Percentiles rank a stretch among this genome's conserved stretches.
Conservation (phyloP, 2,329 filamentous ascomycete species). For the Lizonia empirigonia region DNA sequence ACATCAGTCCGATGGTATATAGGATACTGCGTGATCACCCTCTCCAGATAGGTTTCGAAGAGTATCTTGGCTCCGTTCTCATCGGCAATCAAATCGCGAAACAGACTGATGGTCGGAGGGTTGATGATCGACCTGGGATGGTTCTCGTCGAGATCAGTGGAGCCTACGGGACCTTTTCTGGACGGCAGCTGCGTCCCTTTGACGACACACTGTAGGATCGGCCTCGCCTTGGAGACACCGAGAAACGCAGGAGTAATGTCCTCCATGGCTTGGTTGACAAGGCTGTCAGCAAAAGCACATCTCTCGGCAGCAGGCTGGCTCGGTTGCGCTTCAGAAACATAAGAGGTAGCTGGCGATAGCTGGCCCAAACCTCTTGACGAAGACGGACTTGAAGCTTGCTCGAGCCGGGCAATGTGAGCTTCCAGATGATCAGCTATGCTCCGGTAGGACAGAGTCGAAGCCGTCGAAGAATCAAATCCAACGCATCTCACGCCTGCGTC, state of each 20-base stretch:
- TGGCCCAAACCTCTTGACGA: conserved; percentile 23
- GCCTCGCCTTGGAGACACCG: conserved; percentile 40
- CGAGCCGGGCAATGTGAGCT: conserved; percentile 38
- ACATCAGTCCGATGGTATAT: conserved; percentile 46
- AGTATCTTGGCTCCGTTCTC: conserved; percentile 40
- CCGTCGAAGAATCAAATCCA: conserved; percentile 44
- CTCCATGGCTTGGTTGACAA: conserved; percentile 44
- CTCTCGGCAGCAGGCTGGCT: conserved; percentile 27
- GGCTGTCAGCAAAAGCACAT: conserved; percentile 37
- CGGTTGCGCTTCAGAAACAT: conserved; percentile 26
- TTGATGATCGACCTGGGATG: conserved; percentile 47
- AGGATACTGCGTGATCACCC: conserved; percentile 46
- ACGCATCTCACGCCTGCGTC: conserved; percentile 41
- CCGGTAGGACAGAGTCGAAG: conserved; percentile 38
- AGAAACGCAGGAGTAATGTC: conserved; percentile 46
- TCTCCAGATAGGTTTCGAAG: conserved; percentile 41
- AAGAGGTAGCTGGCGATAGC: conserved; percentile 34
- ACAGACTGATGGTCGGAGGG: conserved; percentile 34
- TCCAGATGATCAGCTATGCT: conserved; percentile 45
- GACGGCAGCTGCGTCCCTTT: conserved; percentile 44
- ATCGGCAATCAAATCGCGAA: conserved; percentile 37
- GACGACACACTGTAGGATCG: conserved; percentile 44
- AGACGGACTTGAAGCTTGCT: conserved; percentile 24
- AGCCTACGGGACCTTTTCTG: conserved; percentile 41
- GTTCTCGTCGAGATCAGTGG: conserved; percentile 45